Evolutionary conservation across 2,329 filamentous ascomycete species (phyloP).

Genomic region (Elsinoe fawcettii): DNA sequence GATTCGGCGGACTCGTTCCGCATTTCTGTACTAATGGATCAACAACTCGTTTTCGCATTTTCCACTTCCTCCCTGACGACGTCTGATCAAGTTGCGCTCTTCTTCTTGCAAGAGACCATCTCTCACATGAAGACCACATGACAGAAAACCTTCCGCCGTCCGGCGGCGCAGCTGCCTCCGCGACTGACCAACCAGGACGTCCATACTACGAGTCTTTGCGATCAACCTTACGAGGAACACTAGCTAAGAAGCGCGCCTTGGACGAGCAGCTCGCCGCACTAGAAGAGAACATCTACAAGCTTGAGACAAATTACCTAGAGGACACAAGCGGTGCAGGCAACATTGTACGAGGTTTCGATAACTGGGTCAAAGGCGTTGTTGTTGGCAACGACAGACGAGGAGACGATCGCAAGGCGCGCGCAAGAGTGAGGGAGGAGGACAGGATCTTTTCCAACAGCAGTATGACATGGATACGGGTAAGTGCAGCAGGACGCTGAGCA

Average conservation of each 20-base stretch:
- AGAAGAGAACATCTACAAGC: conserved; percentile 76
- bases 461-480: conserved; percentile 31
- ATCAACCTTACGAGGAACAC: conserved; percentile 57
- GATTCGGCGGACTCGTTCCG: background rate
- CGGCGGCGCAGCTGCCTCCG: conserved; percentile 28
- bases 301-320: conserved; percentile 84
- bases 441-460: conserved; percentile 53
- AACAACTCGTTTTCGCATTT: too few species aligned
- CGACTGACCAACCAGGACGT: conserved; percentile 40
- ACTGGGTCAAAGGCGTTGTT: conserved; percentile 81
- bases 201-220: conserved; percentile 66
- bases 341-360: conserved; percentile 96
- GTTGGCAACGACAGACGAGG: conserved; percentile 33
- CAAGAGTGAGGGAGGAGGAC: conserved; percentile 59
- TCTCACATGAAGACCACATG: conserved; percentile 29
- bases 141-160: conserved; percentile 40
- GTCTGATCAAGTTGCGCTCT: too few species aligned
- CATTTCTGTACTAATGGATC: background rate
- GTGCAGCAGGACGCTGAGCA: background rate
- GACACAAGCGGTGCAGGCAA: conserved; percentile 78
- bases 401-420: conserved; percentile 55
- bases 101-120: background rate
- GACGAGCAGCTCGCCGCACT: conserved; percentile 43
- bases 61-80: too few species aligned
- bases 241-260: conserved; percentile 57